Evolutionary conservation across 2,329 filamentous ascomycete genomes (phyloP).

Genomic region (Pseudogymnoascus destructans): DNA sequence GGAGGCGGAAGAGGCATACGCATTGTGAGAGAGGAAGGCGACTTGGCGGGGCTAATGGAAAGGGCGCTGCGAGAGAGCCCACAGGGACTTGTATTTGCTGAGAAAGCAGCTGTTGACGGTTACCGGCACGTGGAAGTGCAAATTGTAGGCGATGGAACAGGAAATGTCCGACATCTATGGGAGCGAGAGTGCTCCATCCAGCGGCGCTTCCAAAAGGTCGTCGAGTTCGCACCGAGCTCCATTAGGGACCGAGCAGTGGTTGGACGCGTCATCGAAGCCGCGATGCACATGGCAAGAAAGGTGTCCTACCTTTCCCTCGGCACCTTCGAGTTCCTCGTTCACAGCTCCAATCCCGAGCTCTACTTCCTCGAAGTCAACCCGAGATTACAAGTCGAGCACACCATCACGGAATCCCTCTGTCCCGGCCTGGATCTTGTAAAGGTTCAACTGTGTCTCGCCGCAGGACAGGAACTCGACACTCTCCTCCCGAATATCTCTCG

Average conservation of each 20-base stretch:
- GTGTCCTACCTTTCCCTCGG: constrained; percentile 45
- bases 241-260: constrained; percentile 37
- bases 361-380: constrained; percentile 25
- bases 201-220: constrained; percentile 54
- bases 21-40: constrained; percentile 36
- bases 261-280: constrained; percentile 30
- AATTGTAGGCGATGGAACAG: constrained; percentile 48
- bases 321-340: constrained; percentile 52
- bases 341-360: constrained; percentile 33
- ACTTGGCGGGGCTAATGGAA: constrained; percentile 39
- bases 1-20: constrained; percentile 54
- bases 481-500: constrained; percentile 25
- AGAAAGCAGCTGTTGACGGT: constrained; percentile 43
- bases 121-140: constrained; percentile 57
- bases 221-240: constrained; percentile 56
- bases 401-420: constrained; percentile 28
- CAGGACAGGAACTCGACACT: constrained; percentile 22
- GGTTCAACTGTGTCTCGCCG: constrained; percentile 28
- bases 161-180: constrained; percentile 44
- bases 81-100: constrained; percentile 43
- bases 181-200: constrained; percentile 58
- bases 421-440: constrained; percentile 24
- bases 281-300: constrained; percentile 39
- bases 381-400: constrained; percentile 24
- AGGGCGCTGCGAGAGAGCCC: constrained; percentile 50